Evolutionary conservation across 768 basidiomycete species (phyloP), one percentile per base, ranked within the genome.

Genomic region (Rossbeevera mucosa): DNA sequence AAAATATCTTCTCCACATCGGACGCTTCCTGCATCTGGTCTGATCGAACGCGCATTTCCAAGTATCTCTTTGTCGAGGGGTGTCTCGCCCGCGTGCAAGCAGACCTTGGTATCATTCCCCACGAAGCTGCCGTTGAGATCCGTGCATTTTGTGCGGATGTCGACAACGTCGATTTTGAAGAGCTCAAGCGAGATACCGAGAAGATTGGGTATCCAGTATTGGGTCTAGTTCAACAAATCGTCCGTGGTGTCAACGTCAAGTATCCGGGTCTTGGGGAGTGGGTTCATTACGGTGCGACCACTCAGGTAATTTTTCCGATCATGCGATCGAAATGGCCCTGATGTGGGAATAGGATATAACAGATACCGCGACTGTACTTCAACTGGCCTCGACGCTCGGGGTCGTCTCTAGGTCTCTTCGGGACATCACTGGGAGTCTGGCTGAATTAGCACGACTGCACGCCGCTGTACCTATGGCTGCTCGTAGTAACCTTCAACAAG

Each of bases 201-300:
- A 67, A 58, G 51, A 77, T 77, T 11, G 76, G 76, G 3, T 76
- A 76, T 53, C 75, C 77, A 1, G 72, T 76, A 3, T 50, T 77
- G 30, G 74, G 74, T 31, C 50, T 78, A 13, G 74, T 77, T 16
- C 74, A 71, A 52, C 75, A 77, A 43, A 62, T 78, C 24, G 75
- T 77, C 2, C 66, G 59, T 12, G 52, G 62, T 45, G 74, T 72
- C 18, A 77, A 75, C 47, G 48, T 42, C 29, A 59, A 53, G 4
- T 48, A 63, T 38, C 61, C 61, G 42, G 70, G 74, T 21, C 55
- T 74, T 7, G 77, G 77, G 29, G 77, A 76, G 59, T 76, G 76
- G 74, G 66, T 65, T 16, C 77, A 78, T 57, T 78, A 74, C 62
- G 77, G 76, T 26, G 74, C 75, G 4, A 77, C 76, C 4, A 78